Base-by-base conservation (phyloP, 495 filamentous ascomycete species). In the Parathielavia hyrcaniae region DNA sequence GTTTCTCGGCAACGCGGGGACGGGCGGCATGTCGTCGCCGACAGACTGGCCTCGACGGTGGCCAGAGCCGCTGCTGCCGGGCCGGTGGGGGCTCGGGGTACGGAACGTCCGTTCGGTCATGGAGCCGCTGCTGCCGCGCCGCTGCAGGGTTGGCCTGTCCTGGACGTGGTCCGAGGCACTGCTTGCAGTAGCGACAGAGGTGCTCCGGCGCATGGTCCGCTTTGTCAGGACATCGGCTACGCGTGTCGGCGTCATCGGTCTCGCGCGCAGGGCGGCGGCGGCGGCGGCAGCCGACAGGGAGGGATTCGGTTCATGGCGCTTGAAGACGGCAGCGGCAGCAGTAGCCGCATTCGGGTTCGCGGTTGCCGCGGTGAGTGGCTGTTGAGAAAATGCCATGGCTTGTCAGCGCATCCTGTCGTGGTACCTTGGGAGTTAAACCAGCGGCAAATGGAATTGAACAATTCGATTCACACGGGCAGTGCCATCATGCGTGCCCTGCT, bases 81-180 rank as follows among this genome's bases (percentile, higher is more conserved):
- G 80, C 71, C 71, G 73, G 75, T 60, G 89, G 77, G 58, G 90
- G 81, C 55, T 84, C 70, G 61, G 86, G 77, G 57, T 73, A 58
- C 91, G 82, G 71, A 96, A 96, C 1, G 89, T 89, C 40, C 91
- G 80, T 60, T 90, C 86, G 41, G 81, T 85, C 90, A 96, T 95
- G 32, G 89, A 95, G 14, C 84, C 81, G 45, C 78, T 81, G 69
- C 91, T 96, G 30, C 73, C 80, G 30, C 78, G 76, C 46, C 91
- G 77, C 54, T 81, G 79, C 38, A 92, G 75, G 11, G 70, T 72
- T 52, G 69, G 64, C 53, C 69, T 71, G 68, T 70, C 69, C 44
- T 73, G 72, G 49, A 62, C 62, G 30, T 75, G 70, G 54, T 73
- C 73, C 17, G 66, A 61, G 12, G 71, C 61, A 58, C 81, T 84